Evolutionary conservation across 495 filamentous ascomycete genomes (phyloP).

Genomic region (Friedmanniomyces simplex): DNA sequence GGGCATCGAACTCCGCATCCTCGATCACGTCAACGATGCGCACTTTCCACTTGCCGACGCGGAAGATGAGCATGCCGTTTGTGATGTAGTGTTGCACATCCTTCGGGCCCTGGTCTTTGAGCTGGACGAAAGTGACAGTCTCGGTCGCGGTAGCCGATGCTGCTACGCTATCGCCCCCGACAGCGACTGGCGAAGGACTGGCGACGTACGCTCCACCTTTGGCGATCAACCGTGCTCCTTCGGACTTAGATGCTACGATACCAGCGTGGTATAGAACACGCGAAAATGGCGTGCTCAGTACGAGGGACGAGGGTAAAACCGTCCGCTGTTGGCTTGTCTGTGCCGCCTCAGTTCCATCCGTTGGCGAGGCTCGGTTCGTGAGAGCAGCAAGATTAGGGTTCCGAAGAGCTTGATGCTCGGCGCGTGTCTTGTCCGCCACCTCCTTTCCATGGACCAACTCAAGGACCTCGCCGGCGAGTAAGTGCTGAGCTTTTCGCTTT

Average conservation of each 20-base stretch:
- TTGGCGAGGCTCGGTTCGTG: not conserved
- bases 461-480: constrained; percentile 69
- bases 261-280: constrained; percentile 17
- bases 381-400: constrained; percentile 2
- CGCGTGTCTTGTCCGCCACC: constrained; percentile 35
- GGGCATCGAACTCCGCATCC: constrained; percentile 42
- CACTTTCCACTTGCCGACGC: constrained; percentile 72
- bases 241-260: constrained; percentile 12
- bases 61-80: constrained; percentile 54
- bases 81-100: constrained; percentile 50
- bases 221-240: constrained; percentile 11
- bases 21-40: constrained; percentile 59
- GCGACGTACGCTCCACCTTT: constrained; percentile 22
- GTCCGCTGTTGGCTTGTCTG: not conserved
- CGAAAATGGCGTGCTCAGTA: constrained; percentile 12
- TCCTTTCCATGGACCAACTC: constrained; percentile 61
- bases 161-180: not conserved
- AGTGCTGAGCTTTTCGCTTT: constrained; percentile 67
- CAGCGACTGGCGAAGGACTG: not conserved
- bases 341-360: not conserved
- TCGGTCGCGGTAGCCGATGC: not conserved
- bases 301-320: constrained; percentile 6
- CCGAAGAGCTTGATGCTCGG: constrained; percentile 13
- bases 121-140: not conserved
- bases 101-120: constrained; percentile 3